Evolutionary conservation across 495 filamentous ascomycete genomes (phyloP).

Genomic region (Darksidea phi): DNA sequence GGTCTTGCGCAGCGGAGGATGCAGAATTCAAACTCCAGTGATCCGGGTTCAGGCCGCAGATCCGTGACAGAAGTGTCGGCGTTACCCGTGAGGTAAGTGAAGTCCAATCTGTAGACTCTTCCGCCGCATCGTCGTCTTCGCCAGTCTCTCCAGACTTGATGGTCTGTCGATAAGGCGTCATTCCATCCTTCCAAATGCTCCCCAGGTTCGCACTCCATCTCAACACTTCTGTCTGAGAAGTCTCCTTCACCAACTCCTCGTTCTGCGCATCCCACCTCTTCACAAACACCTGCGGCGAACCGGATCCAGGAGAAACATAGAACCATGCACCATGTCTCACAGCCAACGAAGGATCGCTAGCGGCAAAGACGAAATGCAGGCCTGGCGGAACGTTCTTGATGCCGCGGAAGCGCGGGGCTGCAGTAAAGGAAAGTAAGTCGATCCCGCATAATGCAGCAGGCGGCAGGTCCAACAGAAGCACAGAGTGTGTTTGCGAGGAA

Average conservation of each 20-base stretch:
- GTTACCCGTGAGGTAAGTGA: constrained; percentile 54
- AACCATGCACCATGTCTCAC: constrained; percentile 64
- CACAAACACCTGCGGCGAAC: constrained; percentile 48
- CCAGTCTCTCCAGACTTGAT: constrained; percentile 1
- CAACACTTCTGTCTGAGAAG: constrained; percentile 37
- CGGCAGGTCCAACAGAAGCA: constrained; percentile 44
- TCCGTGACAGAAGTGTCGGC: constrained; percentile 46
- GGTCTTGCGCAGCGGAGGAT: constrained; percentile 49
- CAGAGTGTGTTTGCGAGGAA: constrained; percentile 21
- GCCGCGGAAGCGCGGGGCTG: constrained; percentile 53
- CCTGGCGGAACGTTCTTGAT: constrained; percentile 60
- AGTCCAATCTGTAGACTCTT: constrained; percentile 44
- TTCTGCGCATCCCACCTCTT: constrained; percentile 57
- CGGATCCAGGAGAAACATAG: constrained; percentile 40
- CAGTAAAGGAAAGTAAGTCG: constrained; percentile 48
- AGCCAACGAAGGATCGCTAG: constrained; percentile 49
- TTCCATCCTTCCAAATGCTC: constrained; percentile 44
- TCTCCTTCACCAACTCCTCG: constrained; percentile 42
- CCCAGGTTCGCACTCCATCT: constrained; percentile 48
- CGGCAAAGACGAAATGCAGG: constrained; percentile 58
- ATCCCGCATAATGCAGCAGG: constrained; percentile 42
- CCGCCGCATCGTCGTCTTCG: constrained; percentile 31
- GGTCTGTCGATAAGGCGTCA: constrained; percentile 47
- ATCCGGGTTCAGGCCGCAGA: constrained; percentile 48
- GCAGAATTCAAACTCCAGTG: constrained; percentile 54